Evolutionary conservation across 2,329 filamentous ascomycete genomes (phyloP).

Genomic region (Aspergillus sp.): DNA sequence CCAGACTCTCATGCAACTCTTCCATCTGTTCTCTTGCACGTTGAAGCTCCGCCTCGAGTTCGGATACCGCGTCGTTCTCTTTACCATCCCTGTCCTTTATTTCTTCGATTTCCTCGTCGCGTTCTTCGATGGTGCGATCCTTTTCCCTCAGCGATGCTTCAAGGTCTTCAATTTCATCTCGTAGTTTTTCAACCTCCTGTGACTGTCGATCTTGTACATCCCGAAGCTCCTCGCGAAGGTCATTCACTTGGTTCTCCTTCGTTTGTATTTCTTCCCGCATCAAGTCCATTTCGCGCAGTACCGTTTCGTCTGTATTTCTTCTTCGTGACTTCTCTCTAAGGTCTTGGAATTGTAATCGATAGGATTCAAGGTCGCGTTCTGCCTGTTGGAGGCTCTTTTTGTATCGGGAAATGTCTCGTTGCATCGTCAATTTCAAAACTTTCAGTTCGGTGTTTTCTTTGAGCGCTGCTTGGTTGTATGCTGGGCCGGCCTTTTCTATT

Average conservation of each 20-base stretch:
- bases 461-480: constrained; percentile 81
- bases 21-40: constrained; percentile 40
- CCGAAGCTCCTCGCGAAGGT: constrained; percentile 51
- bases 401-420: constrained; percentile 78
- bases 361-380: constrained; percentile 80
- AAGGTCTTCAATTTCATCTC: constrained; percentile 69
- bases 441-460: constrained; percentile 96
- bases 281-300: constrained; percentile 56
- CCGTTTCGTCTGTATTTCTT: constrained; percentile 66
- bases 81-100: constrained; percentile 49
- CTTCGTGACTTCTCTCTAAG: constrained; percentile 77
- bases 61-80: constrained; percentile 38
- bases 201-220: constrained; percentile 50
- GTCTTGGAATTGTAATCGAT: constrained; percentile 74
- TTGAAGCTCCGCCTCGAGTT: constrained; percentile 47
- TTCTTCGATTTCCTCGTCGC: constrained; percentile 69
- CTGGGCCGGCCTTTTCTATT: constrained; percentile 77
- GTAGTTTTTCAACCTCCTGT: constrained; percentile 61
- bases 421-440: constrained; percentile 84
- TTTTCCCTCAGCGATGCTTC: constrained; percentile 73
- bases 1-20: constrained; percentile 39
- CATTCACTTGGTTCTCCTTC: constrained; percentile 39
- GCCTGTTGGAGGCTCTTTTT: constrained; percentile 78
- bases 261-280: constrained; percentile 47
- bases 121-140: constrained; percentile 66